Conservation (phyloP, 345 rosid genomes). For the Mercurialis annua region DNA sequence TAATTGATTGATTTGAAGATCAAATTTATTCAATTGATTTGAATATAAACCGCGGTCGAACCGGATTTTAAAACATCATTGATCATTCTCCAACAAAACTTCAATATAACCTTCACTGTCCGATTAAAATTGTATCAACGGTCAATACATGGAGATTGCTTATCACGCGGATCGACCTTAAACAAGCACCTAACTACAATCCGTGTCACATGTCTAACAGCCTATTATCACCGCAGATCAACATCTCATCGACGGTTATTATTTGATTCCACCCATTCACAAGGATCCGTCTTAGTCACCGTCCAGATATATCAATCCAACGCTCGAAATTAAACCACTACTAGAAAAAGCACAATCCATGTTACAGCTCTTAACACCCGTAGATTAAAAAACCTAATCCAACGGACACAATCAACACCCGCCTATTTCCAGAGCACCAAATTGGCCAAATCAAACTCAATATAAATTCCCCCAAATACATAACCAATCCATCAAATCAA, state of each 20-base stretch:
- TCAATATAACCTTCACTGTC: no score
- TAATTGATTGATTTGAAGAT: no score
- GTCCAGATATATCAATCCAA: background rate
- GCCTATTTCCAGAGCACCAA: background rate
- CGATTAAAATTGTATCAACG: no score
- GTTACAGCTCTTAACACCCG: background rate
- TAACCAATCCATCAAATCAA: rapidly evolving
- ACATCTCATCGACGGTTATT: background rate
- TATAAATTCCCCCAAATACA: background rate
- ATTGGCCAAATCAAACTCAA: background rate
- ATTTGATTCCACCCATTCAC: background rate
- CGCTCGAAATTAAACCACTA: background rate
- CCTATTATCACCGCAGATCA: background rate
- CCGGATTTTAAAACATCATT: no score
- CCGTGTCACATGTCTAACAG: background rate
- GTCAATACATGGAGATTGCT: background rate
- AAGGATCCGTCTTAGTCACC: background rate
- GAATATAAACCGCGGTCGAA: no score
- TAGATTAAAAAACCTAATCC: background rate
- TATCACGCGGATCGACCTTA: background rate
- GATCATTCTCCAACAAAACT: no score
- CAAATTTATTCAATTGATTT: no score
- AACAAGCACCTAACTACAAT: background rate
- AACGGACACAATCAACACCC: background rate
- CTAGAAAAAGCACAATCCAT: background rate